A percentile compares a stretch with the other conserved stretches of the same genome.
These are phyloP conservation scores for Telopea speciosissima DNA, from an alignment of 177 flowering plant species.

Conservation along the genomic window DNA sequence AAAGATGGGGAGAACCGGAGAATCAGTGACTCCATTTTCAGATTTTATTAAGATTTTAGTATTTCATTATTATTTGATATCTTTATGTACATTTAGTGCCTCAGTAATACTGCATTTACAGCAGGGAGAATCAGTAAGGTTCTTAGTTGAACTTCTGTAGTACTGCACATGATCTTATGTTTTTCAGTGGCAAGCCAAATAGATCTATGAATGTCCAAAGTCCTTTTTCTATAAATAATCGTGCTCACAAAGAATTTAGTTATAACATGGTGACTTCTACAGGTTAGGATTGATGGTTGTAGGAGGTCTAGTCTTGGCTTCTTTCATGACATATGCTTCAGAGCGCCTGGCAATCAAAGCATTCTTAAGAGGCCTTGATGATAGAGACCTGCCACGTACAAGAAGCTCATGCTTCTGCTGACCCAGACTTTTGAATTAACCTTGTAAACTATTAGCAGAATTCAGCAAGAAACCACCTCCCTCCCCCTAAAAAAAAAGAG, in stretches of 20 bases:
- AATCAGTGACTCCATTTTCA: too few relatives aligned
- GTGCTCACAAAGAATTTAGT: neutral
- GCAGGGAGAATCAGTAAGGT: too few relatives aligned
- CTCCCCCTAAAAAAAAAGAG: too few relatives aligned
- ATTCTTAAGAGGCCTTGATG: conserved; percentile 70
- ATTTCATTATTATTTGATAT: too few relatives aligned
- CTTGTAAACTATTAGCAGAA: neutral
- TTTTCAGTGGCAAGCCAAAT: neutral
- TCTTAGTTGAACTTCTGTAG: neutral
- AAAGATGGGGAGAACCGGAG: too few relatives aligned
- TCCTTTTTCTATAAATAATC: too few relatives aligned
- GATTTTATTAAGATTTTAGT: too few relatives aligned
- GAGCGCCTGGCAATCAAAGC: conserved; percentile 80
- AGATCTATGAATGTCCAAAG: neutral
- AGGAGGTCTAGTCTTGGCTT: conserved; percentile 68
- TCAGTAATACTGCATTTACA: too few relatives aligned
- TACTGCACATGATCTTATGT: neutral
- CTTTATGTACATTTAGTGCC: too few relatives aligned
- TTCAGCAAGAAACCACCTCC: too few relatives aligned
- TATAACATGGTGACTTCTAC: conserved; percentile 13
- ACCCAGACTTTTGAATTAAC: conserved; percentile 1
- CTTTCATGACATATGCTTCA: conserved; percentile 93
- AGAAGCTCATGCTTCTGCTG: conserved; percentile 54
- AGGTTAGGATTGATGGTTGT: conserved; percentile 92
- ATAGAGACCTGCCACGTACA: conserved; percentile 44